Base-by-base conservation (phyloP, 768 basidiomycete species). In the Agaricus subrufescens region DNA sequence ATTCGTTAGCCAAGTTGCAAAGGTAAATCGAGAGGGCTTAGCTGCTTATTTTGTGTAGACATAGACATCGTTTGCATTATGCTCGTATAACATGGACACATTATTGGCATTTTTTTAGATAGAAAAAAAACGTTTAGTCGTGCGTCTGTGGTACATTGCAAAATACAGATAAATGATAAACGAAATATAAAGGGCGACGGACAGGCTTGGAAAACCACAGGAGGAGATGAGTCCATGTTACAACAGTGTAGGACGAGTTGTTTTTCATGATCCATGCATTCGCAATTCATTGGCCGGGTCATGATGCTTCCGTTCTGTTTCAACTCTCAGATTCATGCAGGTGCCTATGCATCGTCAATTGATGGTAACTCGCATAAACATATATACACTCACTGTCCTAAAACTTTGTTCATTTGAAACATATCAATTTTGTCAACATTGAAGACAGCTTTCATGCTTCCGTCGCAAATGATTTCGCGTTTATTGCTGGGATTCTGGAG, bases 351-450 rank as follows among this genome's bases (percentile, higher is more conserved):
- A 15, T 47, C 15, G 46, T 19, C 29, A 38, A 9, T 46, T 11
- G 48, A 38, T 7, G 4, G 30, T 19, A 15, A 25, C 14, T 46
- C 25, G 12, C 25, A 9, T 10, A 37, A 25, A 46, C 39, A 52
- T 30, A 54, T 15, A 43, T 39, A 38, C 6, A 73, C 80, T 68
- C 62, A 93, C 88, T 86, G 76, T 66, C 89, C 88, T 55, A 96
- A 73, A 27, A 87, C 79, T 71, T 95, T 93, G 78, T 95, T 96
- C 94, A 96, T 96, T 61, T 78, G 84, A 74, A 96, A 95, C 92
- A 95, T 95, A 71, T 91, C 85, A 55, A 97, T 83, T 67, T 84
- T 89, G 60, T 92, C 89, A 11, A 82, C 79, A 55, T 80, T 81
- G 68, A 98, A 96, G 23, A 96, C 81, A 5, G 85, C 82, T 63